Evolutionary conservation across 2,329 filamentous ascomycete genomes (phyloP).

Genomic region (Botrytis fragariae): DNA sequence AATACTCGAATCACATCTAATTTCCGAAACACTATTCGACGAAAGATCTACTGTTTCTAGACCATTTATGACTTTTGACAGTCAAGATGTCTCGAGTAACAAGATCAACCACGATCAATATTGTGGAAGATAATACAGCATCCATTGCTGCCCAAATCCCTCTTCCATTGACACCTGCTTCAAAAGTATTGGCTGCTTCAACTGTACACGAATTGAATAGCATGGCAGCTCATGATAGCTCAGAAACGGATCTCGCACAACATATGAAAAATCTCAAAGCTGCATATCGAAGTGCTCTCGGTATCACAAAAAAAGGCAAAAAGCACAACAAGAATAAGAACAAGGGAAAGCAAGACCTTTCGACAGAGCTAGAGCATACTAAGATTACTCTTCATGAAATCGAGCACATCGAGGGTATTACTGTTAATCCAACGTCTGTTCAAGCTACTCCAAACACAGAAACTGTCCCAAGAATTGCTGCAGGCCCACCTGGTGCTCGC

Average conservation of each 20-base stretch:
- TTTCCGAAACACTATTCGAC: conserved; percentile 16
- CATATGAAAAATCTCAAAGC: conserved; percentile 38
- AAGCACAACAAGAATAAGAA: conserved; percentile 32
- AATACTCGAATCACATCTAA: conserved; percentile 19
- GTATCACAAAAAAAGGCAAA: conserved; percentile 31
- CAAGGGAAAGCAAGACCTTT: conserved; percentile 26
- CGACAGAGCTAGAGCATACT: conserved; percentile 17
- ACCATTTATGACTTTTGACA: neutral
- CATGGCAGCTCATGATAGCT: conserved; percentile 26
- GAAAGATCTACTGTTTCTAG: conserved; percentile 18
- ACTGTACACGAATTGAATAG: conserved; percentile 25
- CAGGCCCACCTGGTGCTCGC: neutral
- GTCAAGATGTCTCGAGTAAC: conserved; percentile 37
- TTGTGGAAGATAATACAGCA: conserved; percentile 35
- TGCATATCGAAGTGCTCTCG: conserved; percentile 37
- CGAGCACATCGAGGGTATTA: conserved; percentile 17
- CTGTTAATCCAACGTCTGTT: conserved; percentile 7
- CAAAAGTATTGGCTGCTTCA: conserved; percentile 23
- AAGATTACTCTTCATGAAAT: conserved; percentile 14
- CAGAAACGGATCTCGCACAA: conserved; percentile 29
- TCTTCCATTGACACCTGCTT: conserved; percentile 25
- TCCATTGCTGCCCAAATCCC: conserved; percentile 27
- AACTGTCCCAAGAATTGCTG: neutral
- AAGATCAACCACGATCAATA: conserved; percentile 35
- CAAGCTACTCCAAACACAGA: conserved; percentile 5